Evolutionary conservation across 805 yeast genomes (phyloP), one percentile per base, ranked within the genome.

Genomic region (Torulaspora quercuum): DNA sequence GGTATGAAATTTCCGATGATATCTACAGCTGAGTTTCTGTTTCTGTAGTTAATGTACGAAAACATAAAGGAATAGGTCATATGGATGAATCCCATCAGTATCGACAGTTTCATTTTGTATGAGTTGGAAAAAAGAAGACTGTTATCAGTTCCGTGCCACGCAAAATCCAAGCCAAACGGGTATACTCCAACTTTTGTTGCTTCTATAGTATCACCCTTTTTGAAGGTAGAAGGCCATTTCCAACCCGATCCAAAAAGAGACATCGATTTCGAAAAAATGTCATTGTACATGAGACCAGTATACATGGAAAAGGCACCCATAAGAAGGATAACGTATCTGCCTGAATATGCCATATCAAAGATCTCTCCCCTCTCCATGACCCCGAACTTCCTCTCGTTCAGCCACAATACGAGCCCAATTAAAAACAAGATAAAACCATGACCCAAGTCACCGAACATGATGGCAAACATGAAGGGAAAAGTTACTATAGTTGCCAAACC

Each of bases 381-480:
- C 15, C 73, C 80, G 35, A 92, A 74, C 45, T 73, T 70, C 44
- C 70, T 73, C 63, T 92, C 98, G 57, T 82, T 80, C 33, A 78
- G 46, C 7, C 92, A 88, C 45, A 92, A 67, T 19, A 66, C 63
- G 35, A 77, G 64, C 1, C 94, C 95, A 11, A 87, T 85, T 39
- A 82, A 61, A 37, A 82, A 73, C 61, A 92, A 68, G 31, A 92
- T 75, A 42, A 88, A 74, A 5, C 98, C 98, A 67, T 92, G 98
- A 10, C 98, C 98, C 41, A 89, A 60, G 68, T 92, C 98, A 70
- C 98, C 98, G 70, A 92, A 92, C 98, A 92, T 92, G 53, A 92
- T 82, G 18, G 98, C 97, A 67, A 92, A 92, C 95, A 92, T 84
- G 62, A 92, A 92, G 15, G 98, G 98, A 69, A 92, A 92, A 0